Base-by-base conservation (phyloP, 2,329 filamentous ascomycete species). In the Paradendryphiella salina region DNA sequence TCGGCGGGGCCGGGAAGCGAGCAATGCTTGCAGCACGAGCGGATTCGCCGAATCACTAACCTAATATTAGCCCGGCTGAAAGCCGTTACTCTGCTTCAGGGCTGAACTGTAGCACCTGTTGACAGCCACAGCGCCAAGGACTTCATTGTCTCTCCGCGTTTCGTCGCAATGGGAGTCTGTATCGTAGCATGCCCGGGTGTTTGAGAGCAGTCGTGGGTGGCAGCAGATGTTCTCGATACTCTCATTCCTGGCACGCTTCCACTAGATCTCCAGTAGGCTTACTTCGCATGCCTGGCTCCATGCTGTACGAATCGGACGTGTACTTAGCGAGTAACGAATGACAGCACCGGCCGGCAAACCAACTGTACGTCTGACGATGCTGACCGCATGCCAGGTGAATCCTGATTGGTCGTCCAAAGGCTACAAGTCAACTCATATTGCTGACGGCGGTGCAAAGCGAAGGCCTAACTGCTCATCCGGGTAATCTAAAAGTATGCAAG, bases 21-120 rank as follows among this genome's bases (percentile, higher is more conserved):
- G 48, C 40, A 54, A 39, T 59, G 48, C 40, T 53, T 59, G 52
- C 46, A 54, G 48, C 47, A 56, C 56, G 36, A 51, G 28, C 38
- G 32, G 15, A 32, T 10, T 45, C 26, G 38, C 39, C 57, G 46
- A 58, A 58, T 57, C 50, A 54, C 29, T 40, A 37, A 40, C 41
- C 31, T 48, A 47, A 52, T 58, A 38, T 62, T 29, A 59, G 54
- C 51, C 54, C 56, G 51, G 56, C 47, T 54, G 51, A 55, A 51
- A 57, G 50, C 57, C 53, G 35, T 52, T 17, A 32, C 36, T 23
- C 31, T 29, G 37, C 36, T 44, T 26, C 52, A 50, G 47, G 49
- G 52, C 51, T 54, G 46, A 63, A 41, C 50, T 50, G 18, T 34
- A 33, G 31, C 42, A 20, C 18, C 9, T 44, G 17, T 42, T 37